phyloP scores from a whole-genome alignment of 768 basidiomycete species.

The Leccinum disarticulatum region DNA sequence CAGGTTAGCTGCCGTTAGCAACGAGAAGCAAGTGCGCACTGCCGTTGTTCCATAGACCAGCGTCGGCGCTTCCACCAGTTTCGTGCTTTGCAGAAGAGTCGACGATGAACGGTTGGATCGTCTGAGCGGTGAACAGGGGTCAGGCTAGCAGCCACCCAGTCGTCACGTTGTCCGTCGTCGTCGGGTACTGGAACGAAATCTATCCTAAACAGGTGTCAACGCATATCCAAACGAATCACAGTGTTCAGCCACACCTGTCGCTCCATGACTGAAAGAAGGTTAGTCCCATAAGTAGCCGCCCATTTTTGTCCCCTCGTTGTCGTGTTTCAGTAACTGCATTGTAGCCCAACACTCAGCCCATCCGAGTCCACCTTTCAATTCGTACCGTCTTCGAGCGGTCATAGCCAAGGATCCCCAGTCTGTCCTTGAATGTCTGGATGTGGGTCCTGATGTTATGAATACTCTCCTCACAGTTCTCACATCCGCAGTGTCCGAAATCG shows the following conservation, averaged over 20 bases:
- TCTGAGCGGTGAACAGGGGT: background rate
- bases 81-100: slow-evolving; percentile 5
- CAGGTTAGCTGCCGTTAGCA: slow-evolving; percentile 6
- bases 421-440: too few species aligned
- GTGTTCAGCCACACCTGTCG: slow-evolving; percentile 14
- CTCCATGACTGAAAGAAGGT: slow-evolving; percentile 8
- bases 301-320: slow-evolving; percentile 6
- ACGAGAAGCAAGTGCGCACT: slow-evolving; percentile 24
- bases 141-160: slow-evolving; percentile 17
- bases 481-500: too few species aligned
- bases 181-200: slow-evolving; percentile 31
- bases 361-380: too few species aligned
- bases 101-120: slow-evolving; percentile 25
- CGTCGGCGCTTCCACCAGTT: slow-evolving; percentile 21
- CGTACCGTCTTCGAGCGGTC: too few species aligned
- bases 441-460: too few species aligned
- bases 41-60: slow-evolving; percentile 22
- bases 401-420: too few species aligned
- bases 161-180: slow-evolving; percentile 16
- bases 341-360: too few species aligned
- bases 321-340: too few species aligned
- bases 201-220: slow-evolving; percentile 18
- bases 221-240: background rate
- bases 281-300: slow-evolving; percentile 15
- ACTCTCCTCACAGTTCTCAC: too few species aligned